Evolutionary conservation across 352 stramenopile species (phyloP).

Genomic region (Elongisporangium senticosum): DNA sequence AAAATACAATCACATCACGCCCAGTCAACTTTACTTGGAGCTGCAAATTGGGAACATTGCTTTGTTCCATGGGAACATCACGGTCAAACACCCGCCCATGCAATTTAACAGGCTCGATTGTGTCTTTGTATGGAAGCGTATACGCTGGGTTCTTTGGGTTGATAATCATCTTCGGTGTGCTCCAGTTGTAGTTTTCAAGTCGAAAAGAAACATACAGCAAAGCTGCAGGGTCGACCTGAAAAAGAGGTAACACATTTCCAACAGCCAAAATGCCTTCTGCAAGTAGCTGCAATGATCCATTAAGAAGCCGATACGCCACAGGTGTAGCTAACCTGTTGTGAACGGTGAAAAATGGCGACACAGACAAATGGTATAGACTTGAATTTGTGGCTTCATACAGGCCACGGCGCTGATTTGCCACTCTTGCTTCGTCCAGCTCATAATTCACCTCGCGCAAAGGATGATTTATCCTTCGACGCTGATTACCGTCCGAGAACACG

Average conservation of each 20-base stretch:
- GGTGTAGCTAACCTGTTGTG: constrained; percentile 80
- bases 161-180: constrained; percentile 67
- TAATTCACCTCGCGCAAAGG: constrained; percentile 69
- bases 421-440: constrained; percentile 74
- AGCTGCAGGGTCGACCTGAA: constrained; percentile 66
- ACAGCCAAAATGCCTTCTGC: constrained; percentile 83
- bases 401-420: constrained; percentile 64
- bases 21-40: constrained; percentile 78
- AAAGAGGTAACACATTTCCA: constrained; percentile 75
- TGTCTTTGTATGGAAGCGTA: constrained; percentile 75
- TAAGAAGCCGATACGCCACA: constrained; percentile 81
- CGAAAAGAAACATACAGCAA: constrained; percentile 79
- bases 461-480: constrained; percentile 46
- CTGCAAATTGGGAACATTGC: constrained; percentile 75
- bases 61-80: constrained; percentile 60
- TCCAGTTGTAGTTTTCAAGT: constrained; percentile 88
- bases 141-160: constrained; percentile 68
- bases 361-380: constrained; percentile 77
- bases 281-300: constrained; percentile 76
- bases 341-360: constrained; percentile 78
- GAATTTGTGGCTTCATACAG: constrained; percentile 83
- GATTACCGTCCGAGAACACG: constrained; percentile 49
- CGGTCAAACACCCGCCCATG: constrained; percentile 65
- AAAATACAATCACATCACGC: constrained; percentile 81
- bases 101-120: constrained; percentile 61